Evolutionary conservation across 805 yeast genomes (phyloP).

Genomic region (Cyberlindnera euphorbiiphila): DNA sequence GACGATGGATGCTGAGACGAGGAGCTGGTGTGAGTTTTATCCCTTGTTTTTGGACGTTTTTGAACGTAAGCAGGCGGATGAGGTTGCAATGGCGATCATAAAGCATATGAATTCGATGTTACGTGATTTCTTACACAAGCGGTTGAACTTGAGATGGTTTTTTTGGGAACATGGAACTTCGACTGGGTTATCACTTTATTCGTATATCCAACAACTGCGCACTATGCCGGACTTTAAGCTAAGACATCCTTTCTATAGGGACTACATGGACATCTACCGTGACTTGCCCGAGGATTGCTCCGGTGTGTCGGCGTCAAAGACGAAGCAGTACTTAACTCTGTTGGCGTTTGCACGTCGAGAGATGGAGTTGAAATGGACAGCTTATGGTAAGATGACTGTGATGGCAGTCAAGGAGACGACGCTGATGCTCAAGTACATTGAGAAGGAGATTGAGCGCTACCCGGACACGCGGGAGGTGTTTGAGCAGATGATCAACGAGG

Average conservation of each 20-base stretch:
- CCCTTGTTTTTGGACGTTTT: slow-evolving; percentile 6
- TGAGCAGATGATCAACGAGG: slow-evolving; percentile 2
- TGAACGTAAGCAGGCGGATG: slow-evolving; percentile 1
- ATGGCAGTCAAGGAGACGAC: background rate
- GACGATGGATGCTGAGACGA: background rate
- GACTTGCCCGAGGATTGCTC: too few relatives aligned
- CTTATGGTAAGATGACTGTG: slow-evolving; percentile 3
- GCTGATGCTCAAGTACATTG: slow-evolving; percentile 1
- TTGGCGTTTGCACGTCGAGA: slow-evolving; percentile 2
- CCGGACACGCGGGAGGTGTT: background rate
- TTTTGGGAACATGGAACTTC: background rate
- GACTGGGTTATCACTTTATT: background rate
- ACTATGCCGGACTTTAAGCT: background rate
- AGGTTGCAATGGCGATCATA: slow-evolving; percentile 3
- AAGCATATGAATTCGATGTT: slow-evolving; percentile 1
- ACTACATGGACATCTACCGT: slow-evolving; percentile 2
- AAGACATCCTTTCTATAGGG: slow-evolving; percentile 7
- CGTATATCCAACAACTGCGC: slow-evolving; percentile 2
- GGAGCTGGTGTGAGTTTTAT: slow-evolving; percentile 1
- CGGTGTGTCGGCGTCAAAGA: too few relatives aligned
- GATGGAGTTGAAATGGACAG: slow-evolving; percentile 8
- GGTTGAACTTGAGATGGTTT: slow-evolving; percentile 1
- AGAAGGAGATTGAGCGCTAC: slow-evolving; percentile 1
- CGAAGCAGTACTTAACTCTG: slow-evolving; percentile 1
- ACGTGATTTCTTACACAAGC: slow-evolving; percentile 4